Base-by-base conservation (phyloP, 768 basidiomycete genomes). In the Termitomyces titanicus region DNA sequence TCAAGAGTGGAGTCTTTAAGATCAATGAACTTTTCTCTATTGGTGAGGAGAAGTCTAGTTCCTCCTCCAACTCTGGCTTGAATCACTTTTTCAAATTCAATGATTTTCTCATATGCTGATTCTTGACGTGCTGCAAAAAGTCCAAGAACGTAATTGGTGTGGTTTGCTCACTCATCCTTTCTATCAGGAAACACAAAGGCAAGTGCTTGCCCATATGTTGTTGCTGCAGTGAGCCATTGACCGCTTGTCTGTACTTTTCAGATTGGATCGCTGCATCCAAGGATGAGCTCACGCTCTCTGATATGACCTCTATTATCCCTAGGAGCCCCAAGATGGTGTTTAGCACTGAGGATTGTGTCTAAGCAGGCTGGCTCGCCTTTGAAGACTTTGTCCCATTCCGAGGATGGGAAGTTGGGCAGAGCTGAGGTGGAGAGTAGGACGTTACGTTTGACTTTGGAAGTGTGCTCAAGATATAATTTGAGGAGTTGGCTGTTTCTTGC, bases 81-180 rank as follows among this genome's bases (percentile, higher is more conserved):
- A 20, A 70, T 53, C 0, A 68, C 67, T 15, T 59, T 54, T 51
- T 74, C 68, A 49, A 58, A 70, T 9, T 60, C n/a, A 52, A 74
- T 61, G 57, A 74, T 33, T 37, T 47, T 13, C 5, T 12, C 17
- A 39, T 66, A 65, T 34, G 34, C 49, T 1, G 40, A 10, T 0
- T 17, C 29, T 0, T 15, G 6, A 1, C 56, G 34, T 5, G 62
- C 24, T n/a, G 53, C 15, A 58, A 73, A 72, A 2, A 69, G 49
- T 0, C 50, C 44, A 2, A 38, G 40, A 51, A 74, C 65, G 64
- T 0, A n/a, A n/a, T n/a, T n/a, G n/a, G n/a, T n/a, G n/a, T n/a
- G n/a, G n/a, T n/a, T n/a, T n/a, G n/a, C n/a, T n/a, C n/a, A n/a
- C n/a, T n/a, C n/a, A n/a, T n/a, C n/a, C n/a, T n/a, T n/a, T n/a